phyloP scores from a whole-genome alignment of 75 land plant genomes.

The Cunninghamia lanceolata region DNA sequence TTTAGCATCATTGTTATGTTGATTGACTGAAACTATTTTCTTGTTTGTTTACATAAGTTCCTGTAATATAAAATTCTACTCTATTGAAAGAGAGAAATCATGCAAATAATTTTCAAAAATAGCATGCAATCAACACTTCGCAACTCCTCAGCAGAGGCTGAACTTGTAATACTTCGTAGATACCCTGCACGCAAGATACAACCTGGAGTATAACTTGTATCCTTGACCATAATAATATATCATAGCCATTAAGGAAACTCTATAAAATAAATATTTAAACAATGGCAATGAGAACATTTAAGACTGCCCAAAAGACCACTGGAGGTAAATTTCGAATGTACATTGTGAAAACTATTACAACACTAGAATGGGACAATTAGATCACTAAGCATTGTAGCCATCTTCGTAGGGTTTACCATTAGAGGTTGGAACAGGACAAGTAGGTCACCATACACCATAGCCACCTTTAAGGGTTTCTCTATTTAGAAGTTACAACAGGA shows the following conservation, averaged over 20 bases:
- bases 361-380: neutral
- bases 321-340: neutral
- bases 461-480: conserved; percentile 4
- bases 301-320: neutral
- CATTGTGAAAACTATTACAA: neutral
- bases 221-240: neutral
- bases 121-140: neutral
- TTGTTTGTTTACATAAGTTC: no score
- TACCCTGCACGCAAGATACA: neutral
- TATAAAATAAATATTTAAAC: neutral
- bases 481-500: no score
- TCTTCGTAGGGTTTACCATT: neutral
- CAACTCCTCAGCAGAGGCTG: neutral
- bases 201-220: neutral
- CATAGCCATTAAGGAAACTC: neutral
- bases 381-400: neutral
- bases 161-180: neutral
- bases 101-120: neutral
- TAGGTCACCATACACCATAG: neutral
- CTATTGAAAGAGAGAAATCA: neutral
- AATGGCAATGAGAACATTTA: neutral
- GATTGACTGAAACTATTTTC: no score
- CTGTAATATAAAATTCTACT: no score
- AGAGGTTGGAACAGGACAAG: neutral
- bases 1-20: no score